Evolutionary conservation across 805 yeast genomes (phyloP).

Genomic region (Candida ulmi): DNA sequence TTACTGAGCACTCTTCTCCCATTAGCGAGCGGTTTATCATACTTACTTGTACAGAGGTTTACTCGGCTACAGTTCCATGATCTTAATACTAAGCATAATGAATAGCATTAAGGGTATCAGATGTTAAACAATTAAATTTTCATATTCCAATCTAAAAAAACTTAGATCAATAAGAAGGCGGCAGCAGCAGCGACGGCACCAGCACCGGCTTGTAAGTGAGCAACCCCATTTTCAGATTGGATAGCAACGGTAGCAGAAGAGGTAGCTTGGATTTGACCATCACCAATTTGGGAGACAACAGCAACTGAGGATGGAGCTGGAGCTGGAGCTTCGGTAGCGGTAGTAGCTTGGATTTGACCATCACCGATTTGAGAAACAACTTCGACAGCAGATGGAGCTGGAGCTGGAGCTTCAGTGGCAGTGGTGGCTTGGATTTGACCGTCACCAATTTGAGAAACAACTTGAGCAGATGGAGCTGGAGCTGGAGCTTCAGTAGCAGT

Average conservation of each 20-base stretch:
- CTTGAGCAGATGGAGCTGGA: conserved; percentile 10
- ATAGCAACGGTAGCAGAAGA: conserved; percentile 26
- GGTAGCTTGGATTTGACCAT: conserved; percentile 38
- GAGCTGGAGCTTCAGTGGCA: conserved; percentile 10
- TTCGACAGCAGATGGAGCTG: conserved; percentile 13
- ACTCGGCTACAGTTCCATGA: too few relatives aligned
- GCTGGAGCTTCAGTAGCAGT: conserved; percentile 12
- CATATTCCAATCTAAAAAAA: too few relatives aligned
- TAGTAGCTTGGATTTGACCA: conserved; percentile 27
- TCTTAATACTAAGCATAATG: too few relatives aligned
- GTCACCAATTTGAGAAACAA: conserved; percentile 34
- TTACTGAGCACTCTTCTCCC: too few relatives aligned
- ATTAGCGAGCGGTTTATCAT: too few relatives aligned
- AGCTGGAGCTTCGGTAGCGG: conserved; percentile 28
- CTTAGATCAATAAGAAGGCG: conserved; percentile 19
- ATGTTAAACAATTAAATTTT: too few relatives aligned
- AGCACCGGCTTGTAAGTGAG: conserved; percentile 14
- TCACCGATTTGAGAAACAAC: conserved; percentile 25
- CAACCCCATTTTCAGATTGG: conserved; percentile 18
- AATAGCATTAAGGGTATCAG: too few relatives aligned
- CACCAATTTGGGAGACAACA: conserved; percentile 43
- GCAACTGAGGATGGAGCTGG: conserved; percentile 29
- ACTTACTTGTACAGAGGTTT: too few relatives aligned
- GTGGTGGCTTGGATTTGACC: conserved; percentile 34
- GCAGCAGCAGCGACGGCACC: conserved; percentile 19